phyloP scores from a whole-genome alignment of 768 basidiomycete species.

The Rubroboletus pulcherrimus region DNA sequence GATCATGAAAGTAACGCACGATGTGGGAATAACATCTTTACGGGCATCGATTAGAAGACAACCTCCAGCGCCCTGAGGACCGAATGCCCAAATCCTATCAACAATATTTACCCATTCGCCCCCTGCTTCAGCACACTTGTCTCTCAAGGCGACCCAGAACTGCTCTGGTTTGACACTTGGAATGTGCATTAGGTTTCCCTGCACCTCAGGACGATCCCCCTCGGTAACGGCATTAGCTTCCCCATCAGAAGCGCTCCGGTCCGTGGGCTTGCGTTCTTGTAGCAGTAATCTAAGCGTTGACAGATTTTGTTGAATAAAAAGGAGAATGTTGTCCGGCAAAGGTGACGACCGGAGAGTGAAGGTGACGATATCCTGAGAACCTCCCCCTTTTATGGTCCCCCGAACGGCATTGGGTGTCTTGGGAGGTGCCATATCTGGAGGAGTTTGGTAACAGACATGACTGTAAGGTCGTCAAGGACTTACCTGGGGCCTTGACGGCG shows the following conservation, averaged over 20 bases:
- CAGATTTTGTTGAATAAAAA: conserved; percentile 77
- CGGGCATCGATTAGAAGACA: conserved; percentile 82
- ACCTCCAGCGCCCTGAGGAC: conserved; percentile 81
- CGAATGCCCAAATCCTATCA: conserved; percentile 86
- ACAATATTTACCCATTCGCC: conserved; percentile 73
- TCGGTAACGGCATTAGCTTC: conserved; percentile 23
- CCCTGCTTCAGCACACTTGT: conserved; percentile 62
- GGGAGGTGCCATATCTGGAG: conserved; percentile 79
- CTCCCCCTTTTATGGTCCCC: conserved; percentile 73
- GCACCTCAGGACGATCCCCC: conserved; percentile 39
- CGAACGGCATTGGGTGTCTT: conserved; percentile 68
- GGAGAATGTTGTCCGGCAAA: conserved; percentile 64
- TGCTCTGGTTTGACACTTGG: conserved; percentile 67
- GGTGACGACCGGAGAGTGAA: conserved; percentile 85
- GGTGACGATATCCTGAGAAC: conserved; percentile 66
- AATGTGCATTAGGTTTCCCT: conserved; percentile 57
- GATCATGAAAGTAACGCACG: conserved; percentile 44
- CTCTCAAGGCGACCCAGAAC: conserved; percentile 73
- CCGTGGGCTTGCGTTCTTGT: conserved; percentile 42
- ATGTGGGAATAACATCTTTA: conserved; percentile 41
- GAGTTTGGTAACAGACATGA: neutral
- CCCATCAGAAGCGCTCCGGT: conserved; percentile 23
- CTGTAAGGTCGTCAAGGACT: neutral
- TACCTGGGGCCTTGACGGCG: conserved; percentile 75
- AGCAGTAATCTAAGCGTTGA: conserved; percentile 58